Conservation (phyloP, 805 yeast genomes). For the Ogataea henricii region DNA sequence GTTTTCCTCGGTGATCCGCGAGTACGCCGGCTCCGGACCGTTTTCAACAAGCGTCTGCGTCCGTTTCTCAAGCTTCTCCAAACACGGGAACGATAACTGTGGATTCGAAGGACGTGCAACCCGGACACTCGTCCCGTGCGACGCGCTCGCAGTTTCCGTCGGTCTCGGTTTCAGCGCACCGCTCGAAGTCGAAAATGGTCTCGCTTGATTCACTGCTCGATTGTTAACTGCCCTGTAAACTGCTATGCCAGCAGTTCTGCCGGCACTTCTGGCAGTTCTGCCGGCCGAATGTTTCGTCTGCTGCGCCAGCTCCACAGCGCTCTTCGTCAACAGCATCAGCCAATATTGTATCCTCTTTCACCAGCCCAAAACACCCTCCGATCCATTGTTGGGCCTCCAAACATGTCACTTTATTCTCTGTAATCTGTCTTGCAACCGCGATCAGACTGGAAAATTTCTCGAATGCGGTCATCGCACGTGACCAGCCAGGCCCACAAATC, state of each 20-base stretch:
- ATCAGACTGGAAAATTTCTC: slow-evolving; percentile 2
- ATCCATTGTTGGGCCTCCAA: not conserved
- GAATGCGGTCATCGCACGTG: slow-evolving; percentile 23
- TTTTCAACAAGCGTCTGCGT: slow-evolving; percentile 48
- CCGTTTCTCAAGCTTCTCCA: slow-evolving; percentile 71
- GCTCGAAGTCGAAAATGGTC: slow-evolving; percentile 10
- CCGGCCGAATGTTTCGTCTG: not conserved
- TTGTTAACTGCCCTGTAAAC: not conserved
- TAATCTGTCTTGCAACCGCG: not conserved
- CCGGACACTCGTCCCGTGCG: slow-evolving; percentile 8
- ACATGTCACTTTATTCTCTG: not conserved
- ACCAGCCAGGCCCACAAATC: not conserved
- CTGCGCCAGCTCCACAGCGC: not conserved
- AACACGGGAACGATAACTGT: slow-evolving; percentile 78
- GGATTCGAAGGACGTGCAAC: slow-evolving; percentile 50
- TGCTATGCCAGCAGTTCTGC: not conserved
- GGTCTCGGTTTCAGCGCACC: slow-evolving; percentile 19
- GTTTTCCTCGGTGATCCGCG: slow-evolving; percentile 64
- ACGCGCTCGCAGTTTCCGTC: slow-evolving; percentile 15
- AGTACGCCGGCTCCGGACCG: slow-evolving; percentile 87
- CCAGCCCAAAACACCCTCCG: not conserved
- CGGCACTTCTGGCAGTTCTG: too few species aligned
- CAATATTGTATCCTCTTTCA: too few species aligned
- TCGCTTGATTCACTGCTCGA: not conserved
- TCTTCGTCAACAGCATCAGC: not conserved